phyloP scores from a whole-genome alignment of 208 protist genomes.

The Trypanosoma platydactyli region DNA sequence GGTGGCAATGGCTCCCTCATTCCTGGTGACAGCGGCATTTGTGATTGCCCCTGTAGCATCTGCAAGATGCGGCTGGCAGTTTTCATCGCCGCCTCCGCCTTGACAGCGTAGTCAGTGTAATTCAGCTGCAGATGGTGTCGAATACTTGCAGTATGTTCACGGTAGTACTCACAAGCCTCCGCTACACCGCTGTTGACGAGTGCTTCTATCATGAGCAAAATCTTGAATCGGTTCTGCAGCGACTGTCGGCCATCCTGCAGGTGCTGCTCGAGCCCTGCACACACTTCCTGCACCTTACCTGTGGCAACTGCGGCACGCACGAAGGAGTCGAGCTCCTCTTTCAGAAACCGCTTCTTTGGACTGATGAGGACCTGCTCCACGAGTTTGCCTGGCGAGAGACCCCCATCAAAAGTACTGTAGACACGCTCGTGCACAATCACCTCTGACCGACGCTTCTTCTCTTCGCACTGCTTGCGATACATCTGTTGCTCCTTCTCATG shows the following conservation, averaged over 20 bases:
- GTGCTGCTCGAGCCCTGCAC: conserved; percentile 23
- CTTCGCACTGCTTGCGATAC: conserved; percentile 24
- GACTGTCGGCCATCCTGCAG: conserved; percentile 12
- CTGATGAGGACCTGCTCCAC: conserved; percentile 23
- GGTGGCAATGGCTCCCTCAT: neutral
- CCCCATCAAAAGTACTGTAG: conserved; percentile 18
- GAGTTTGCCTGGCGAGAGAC: conserved; percentile 17
- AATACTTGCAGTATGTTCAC: conserved; percentile 11
- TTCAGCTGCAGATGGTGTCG: conserved; percentile 17
- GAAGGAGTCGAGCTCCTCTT: conserved; percentile 27
- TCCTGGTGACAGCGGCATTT: neutral
- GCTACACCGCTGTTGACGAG: conserved; percentile 5
- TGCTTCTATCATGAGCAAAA: conserved; percentile 23
- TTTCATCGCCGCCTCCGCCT: conserved; percentile 25
- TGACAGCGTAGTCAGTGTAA: conserved; percentile 18
- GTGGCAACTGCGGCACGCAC: conserved; percentile 10
- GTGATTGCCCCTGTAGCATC: conserved; percentile 2
- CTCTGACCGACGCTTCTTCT: conserved; percentile 7
- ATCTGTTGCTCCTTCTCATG: conserved; percentile 26
- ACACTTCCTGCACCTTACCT: conserved; percentile 18
- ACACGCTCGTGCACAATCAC: conserved; percentile 11
- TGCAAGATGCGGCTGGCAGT: conserved; percentile 16
- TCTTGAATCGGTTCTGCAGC: conserved; percentile 29
- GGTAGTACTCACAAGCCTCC: conserved; percentile 24
- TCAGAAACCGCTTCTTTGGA: conserved; percentile 28